phyloP scores from a whole-genome alignment of 306 rosid species.

The Dalbergia oliveri region DNA sequence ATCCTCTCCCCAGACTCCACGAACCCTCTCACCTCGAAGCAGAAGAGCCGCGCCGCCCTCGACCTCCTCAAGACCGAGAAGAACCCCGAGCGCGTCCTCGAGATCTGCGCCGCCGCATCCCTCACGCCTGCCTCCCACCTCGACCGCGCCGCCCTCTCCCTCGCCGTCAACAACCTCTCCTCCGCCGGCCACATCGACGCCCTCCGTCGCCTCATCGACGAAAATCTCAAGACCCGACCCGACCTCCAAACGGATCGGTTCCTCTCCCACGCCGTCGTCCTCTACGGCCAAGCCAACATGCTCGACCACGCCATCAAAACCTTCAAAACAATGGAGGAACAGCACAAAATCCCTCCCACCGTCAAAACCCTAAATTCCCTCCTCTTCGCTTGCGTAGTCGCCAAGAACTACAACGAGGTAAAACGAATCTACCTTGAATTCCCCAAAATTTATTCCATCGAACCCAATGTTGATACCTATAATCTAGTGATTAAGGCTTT shows the following conservation, averaged over 20 bases:
- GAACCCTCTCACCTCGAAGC: constrained; percentile 54
- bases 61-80: constrained; percentile 69
- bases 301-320: constrained; percentile 63
- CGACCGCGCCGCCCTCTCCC: constrained; percentile 72
- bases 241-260: constrained; percentile 75
- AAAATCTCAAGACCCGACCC: constrained; percentile 61
- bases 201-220: constrained; percentile 66
- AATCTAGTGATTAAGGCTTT: constrained; percentile 70
- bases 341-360: constrained; percentile 54
- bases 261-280: constrained; percentile 67
- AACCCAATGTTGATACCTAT: constrained; percentile 70
- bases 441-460: constrained; percentile 62
- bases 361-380: constrained; percentile 74
- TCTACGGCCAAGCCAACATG: constrained; percentile 87
- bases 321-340: constrained; percentile 53
- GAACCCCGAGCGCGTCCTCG: constrained; percentile 71
- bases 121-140: constrained; percentile 75
- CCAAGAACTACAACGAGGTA: constrained; percentile 69
- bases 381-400: constrained; percentile 63
- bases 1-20: constrained; percentile 66
- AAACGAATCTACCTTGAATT: constrained; percentile 68
- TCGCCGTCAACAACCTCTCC: constrained; percentile 73
- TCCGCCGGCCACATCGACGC: constrained; percentile 62
- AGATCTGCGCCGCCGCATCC: constrained; percentile 78
- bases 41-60: constrained; percentile 67